These are phyloP conservation scores for Arxiozyma slooffiae DNA, from an alignment of 1,139 yeast species.

Conservation along the genomic window DNA sequence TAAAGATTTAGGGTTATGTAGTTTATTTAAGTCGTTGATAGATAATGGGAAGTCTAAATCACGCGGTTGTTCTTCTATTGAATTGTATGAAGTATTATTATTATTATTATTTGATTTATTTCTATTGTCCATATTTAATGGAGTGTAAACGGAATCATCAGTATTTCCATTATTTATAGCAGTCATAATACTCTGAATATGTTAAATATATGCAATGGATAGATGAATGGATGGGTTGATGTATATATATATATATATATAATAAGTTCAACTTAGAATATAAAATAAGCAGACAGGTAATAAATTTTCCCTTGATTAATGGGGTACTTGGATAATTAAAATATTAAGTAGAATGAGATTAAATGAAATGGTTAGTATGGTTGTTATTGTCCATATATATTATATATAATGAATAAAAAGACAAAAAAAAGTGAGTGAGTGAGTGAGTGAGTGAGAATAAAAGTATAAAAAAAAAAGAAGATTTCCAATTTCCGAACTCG, in stretches of 20 bases:
- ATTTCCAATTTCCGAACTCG: too few species aligned
- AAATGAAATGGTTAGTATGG: background rate
- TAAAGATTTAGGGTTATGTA: constrained; percentile 33
- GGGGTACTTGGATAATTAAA: background rate
- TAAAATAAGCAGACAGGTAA: background rate
- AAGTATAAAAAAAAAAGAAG: too few species aligned
- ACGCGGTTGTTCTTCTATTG: background rate
- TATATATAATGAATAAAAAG: too few species aligned
- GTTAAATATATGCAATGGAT: too few species aligned
- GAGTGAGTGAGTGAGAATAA: too few species aligned
- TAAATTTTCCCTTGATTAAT: background rate
- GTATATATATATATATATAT: background rate
- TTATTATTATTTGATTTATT: background rate
- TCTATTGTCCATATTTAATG: background rate
- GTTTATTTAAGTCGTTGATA: constrained; percentile 16
- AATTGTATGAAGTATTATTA: background rate
- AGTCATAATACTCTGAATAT: background rate
- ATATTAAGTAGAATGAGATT: too few species aligned
- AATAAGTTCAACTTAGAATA: background rate
- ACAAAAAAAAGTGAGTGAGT: too few species aligned
- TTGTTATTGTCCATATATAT: background rate
- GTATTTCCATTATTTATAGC: background rate
- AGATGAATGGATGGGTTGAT: background rate
- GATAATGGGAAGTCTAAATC: constrained; percentile 3
- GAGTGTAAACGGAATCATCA: background rate